Evolutionary conservation across 2,329 filamentous ascomycete genomes (phyloP), one percentile per base, ranked within the genome.

Genomic region (Fusarium illudens): DNA sequence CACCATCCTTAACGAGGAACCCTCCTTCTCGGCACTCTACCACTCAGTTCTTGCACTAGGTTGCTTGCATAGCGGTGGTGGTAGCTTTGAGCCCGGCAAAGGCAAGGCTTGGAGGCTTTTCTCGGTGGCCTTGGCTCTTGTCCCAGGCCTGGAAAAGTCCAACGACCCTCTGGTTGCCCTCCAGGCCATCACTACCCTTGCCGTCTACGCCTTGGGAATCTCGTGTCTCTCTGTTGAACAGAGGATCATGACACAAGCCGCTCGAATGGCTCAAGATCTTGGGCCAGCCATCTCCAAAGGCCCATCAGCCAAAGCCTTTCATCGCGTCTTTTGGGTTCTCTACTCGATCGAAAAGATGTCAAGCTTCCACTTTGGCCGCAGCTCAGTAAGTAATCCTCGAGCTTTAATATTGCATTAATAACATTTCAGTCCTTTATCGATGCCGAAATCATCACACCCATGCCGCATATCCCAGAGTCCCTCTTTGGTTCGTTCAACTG

Each of bases 281-380:
- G 51, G 62, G 3, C 65, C 62, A 2, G 13, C 36, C 4, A 36
- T 64, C 17, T 46, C 63, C 3, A 69, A 55, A 29, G 48, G 70
- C 0, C 32, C 53, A 3, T 25, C 32, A 3, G 53, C 65, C 1
- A 58, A 62, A 19, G 32, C 44, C 0, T 72, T 70, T 12, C 48
- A 27, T 15, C 62, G 69, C 10, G 53, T 64, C 2, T 72, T 72
- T 1, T 72, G 70, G 70, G 58, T 65, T 1, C 8, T 72, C 1
- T 72, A 72, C 3, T 64, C 50, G 1, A 34, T 72, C 6, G 70
- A 72, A 22, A 72, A 72, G 15, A 71, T 60, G 20, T 56, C 66
- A 4, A 72, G 70, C 33, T 72, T 72, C 11, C 71, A 67, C 27
- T 72, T 67, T 17, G 70, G 70, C 1, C 70, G 70, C 2, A 54